Percentiles rank a stretch among this genome's conserved stretches.
phyloP scores from a whole-genome alignment of 768 basidiomycete species.

The Phanerochaete carnosa region DNA sequence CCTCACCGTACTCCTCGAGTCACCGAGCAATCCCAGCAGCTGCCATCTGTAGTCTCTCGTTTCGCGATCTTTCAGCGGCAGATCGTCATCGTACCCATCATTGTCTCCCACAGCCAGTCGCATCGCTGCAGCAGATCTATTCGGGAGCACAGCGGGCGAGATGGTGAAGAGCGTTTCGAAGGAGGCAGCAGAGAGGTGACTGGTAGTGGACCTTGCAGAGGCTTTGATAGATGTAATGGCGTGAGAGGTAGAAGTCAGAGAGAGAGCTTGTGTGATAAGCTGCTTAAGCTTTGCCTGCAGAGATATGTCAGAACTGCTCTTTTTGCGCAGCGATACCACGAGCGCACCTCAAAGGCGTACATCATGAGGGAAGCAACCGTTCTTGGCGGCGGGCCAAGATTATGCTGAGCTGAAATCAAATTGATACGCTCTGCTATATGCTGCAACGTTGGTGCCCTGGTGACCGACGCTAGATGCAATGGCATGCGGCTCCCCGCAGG shows the following conservation, averaged over 20 bases:
- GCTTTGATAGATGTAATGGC: constrained; percentile 74
- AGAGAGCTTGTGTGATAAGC: constrained; percentile 75
- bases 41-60: constrained; percentile 74
- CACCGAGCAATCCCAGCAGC: constrained; percentile 67
- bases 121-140: constrained; percentile 75
- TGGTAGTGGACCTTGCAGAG: constrained; percentile 35
- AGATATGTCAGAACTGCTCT: not conserved
- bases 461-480: constrained; percentile 70
- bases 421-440: constrained; percentile 80
- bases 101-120: constrained; percentile 58
- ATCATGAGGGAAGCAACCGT: constrained; percentile 67
- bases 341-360: constrained; percentile 69
- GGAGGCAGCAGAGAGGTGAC: constrained; percentile 59
- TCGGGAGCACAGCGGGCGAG: constrained; percentile 74
- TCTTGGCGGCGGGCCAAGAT: constrained; percentile 56
- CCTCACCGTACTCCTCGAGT: constrained; percentile 64
- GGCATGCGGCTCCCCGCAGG: constrained; percentile 69
- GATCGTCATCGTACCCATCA: constrained; percentile 48
- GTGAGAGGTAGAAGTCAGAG: constrained; percentile 71
- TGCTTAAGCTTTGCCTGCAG: constrained; percentile 78
- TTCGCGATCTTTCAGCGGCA: constrained; percentile 52
- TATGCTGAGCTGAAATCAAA: constrained; percentile 77
- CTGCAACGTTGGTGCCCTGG: constrained; percentile 68
- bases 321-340: too few relatives aligned
- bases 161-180: constrained; percentile 79